Evolutionary conservation across 2,329 filamentous ascomycete genomes (phyloP), one percentile per base, ranked within the genome.

Genomic region (Mariannaea sp.): DNA sequence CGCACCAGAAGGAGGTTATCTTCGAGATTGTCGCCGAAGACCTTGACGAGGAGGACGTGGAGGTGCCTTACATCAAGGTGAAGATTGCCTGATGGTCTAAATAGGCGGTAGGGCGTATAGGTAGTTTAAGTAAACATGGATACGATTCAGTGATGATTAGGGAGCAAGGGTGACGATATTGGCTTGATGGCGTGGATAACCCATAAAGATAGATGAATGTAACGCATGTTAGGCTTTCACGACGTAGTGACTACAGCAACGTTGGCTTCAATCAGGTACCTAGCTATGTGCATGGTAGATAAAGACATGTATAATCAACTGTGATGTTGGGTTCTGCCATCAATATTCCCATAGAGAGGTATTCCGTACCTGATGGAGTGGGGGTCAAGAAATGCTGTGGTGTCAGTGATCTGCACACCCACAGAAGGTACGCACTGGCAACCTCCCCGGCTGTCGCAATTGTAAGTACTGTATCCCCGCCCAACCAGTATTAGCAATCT

Each of bases 21-120:
- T 95, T 97, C 69, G 94, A 97, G 77, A 89, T 97, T 61, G 95
- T 94, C 6, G 90, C 89, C 0, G 93, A 97, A 71, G 94, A 97
- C 69, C 77, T 84, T 68, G 87, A 85, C 3, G 93, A 89, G 59
- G 91, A 97, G 75, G 94, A 99, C 71, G 93, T 97, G 1, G 94
- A 99, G 75, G 89, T 97, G 62, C 94, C 94, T 4, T 97, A 96
- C 72, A 90, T 97, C 67, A 96, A 93, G 85, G 85, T 96, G 61
- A 93, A 87, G 77, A 76, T 92, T 49, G 65, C 65, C 45, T 72
- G 47, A 63, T 24, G 48, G n/a, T 22, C 3, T 19, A 24, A 14
- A n/a, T n/a, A n/a, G n/a, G n/a, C n/a, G n/a, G 49, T 35, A 22
- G 50, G 20, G 57, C 52, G 53, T 55, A 47, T 36, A 55, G 53